Percentiles rank a stretch among this genome's conserved stretches.
Evolutionary conservation across 345 rosid genomes (phyloP).

Genomic region (Toxicodendron radicans): DNA sequence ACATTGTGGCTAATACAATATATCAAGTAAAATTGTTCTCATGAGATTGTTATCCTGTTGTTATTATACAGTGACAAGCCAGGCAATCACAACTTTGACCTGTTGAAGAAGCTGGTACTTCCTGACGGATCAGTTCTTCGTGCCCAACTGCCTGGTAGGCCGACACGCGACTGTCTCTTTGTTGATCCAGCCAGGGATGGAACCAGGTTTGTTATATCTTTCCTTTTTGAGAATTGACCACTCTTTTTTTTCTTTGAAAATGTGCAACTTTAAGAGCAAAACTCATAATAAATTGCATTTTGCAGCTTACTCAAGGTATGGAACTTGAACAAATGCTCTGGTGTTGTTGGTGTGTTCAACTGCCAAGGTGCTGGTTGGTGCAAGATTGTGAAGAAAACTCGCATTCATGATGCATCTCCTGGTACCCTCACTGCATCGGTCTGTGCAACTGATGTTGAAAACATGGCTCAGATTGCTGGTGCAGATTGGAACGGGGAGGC

Average conservation of each 20-base stretch:
- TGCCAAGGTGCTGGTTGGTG: conserved; percentile 99
- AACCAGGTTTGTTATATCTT: conserved; percentile 41
- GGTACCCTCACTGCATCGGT: conserved; percentile 71
- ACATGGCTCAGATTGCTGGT: conserved; percentile 65
- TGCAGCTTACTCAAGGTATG: conserved; percentile 87
- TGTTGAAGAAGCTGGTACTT: conserved; percentile 82
- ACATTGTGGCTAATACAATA: background rate
- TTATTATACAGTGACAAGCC: conserved; percentile 72
- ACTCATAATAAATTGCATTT: background rate
- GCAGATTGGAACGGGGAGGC: conserved; percentile 78
- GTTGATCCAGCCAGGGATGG: conserved; percentile 93
- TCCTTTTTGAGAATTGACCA: background rate
- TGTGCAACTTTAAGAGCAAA: background rate
- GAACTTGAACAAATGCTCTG: conserved; percentile 82
- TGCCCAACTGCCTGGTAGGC: conserved; percentile 85
- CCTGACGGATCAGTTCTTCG: conserved; percentile 95
- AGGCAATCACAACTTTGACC: conserved; percentile 86
- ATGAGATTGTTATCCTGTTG: background rate
- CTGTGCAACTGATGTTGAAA: conserved; percentile 75
- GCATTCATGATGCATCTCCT: conserved; percentile 81
- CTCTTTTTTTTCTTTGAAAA: background rate
- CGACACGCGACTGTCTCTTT: conserved; percentile 86
- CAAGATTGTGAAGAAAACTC: conserved; percentile 71
- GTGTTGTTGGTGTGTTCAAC: conserved; percentile 91
- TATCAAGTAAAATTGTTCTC: conserved; percentile 13